A percentile compares a stretch with the other conserved stretches of the same genome.
Conservation (phyloP, 345 rosid species). For the Theobroma cacao region DNA sequence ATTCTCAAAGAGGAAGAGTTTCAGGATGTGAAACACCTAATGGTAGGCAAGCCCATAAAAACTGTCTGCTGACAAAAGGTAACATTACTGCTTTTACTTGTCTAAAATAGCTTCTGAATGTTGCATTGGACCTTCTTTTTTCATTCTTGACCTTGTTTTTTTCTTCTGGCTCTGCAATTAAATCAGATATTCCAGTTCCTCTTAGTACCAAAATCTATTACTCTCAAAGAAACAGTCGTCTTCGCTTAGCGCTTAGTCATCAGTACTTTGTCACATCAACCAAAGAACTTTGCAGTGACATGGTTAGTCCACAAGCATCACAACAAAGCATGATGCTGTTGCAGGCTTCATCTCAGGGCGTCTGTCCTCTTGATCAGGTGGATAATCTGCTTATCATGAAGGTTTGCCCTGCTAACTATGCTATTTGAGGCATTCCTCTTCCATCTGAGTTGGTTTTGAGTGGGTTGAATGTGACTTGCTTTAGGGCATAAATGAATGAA, state of each 20-base stretch:
- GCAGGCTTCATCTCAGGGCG: conserved; percentile 25
- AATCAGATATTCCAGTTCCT: conserved; percentile 45
- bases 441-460: neutral
- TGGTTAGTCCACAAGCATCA: conserved; percentile 22
- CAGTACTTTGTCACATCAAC: conserved; percentile 26
- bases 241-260: conserved; percentile 34
- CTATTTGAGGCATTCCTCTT: neutral
- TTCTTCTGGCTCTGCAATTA: conserved; percentile 13
- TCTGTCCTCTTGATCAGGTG: conserved; percentile 20
- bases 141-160: neutral
- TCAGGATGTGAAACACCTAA: conserved; percentile 22
- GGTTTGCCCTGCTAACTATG: conserved; percentile 22
- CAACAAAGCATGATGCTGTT: conserved; percentile 16
- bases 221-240: conserved; percentile 47
- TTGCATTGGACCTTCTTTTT: conserved; percentile 4
- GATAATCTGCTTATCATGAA: conserved; percentile 19
- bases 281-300: conserved; percentile 17
- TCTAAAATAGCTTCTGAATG: conserved; percentile 6
- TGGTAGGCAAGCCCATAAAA: conserved; percentile 14
- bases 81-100: conserved; percentile 1
- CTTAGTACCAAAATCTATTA: conserved; percentile 54
- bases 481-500: neutral
- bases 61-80: conserved; percentile 27
- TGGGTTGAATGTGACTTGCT: neutral
- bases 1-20: conserved; percentile 18